phyloP scores from a whole-genome alignment of 495 filamentous ascomycete genomes.

The Polyplosphaeria fusca region DNA sequence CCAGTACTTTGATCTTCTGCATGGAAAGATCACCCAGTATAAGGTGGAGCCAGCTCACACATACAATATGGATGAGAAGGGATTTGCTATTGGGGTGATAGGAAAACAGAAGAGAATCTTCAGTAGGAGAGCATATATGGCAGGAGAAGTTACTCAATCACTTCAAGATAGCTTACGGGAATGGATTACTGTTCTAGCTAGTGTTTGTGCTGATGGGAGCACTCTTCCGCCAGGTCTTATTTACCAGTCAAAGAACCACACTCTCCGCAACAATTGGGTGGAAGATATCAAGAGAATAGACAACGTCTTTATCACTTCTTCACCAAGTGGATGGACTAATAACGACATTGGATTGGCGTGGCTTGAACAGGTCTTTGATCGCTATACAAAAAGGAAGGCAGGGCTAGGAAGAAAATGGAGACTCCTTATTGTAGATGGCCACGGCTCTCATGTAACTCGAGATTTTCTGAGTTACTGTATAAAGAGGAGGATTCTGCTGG shows the following conservation, averaged over 20 bases:
- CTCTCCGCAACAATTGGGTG: constrained; percentile 17
- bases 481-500: constrained; percentile 16
- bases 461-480: constrained; percentile 24
- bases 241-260: constrained; percentile 10
- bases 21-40: no score
- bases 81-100: no score
- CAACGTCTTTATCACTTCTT: constrained; percentile 18
- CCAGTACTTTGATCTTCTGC: no score
- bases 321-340: no score
- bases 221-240: constrained; percentile 23
- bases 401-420: constrained; percentile 1
- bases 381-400: constrained; percentile 15
- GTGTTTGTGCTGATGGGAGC: constrained; percentile 27
- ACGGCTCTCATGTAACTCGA: constrained; percentile 23
- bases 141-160: constrained; percentile 7
- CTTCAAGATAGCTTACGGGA: constrained; percentile 17
- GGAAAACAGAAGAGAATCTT: no score
- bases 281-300: constrained; percentile 8
- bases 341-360: no score
- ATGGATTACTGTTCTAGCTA: constrained; percentile 25
- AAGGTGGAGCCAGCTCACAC: no score
- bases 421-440: constrained; percentile 30
- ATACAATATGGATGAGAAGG: no score
- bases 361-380: no score
- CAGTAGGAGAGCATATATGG: no score